phyloP scores from a whole-genome alignment of 352 stramenopile species.

The Pythium myriotylum region DNA sequence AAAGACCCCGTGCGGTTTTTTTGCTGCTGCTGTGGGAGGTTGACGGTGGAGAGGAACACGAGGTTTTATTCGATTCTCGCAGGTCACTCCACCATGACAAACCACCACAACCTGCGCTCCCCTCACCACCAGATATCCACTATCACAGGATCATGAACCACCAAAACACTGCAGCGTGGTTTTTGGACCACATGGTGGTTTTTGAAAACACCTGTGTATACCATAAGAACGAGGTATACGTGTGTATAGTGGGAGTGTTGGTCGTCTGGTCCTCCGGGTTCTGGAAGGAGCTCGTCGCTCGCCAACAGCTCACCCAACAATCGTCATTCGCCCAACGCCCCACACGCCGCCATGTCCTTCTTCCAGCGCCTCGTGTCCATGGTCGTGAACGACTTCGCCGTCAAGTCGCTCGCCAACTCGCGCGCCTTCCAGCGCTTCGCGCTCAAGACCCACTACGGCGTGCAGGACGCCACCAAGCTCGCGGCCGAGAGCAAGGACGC shows the following conservation, averaged over 20 bases:
- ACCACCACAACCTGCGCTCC: too few species aligned
- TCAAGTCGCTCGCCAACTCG: slow-evolving; percentile 83
- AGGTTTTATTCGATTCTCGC: slow-evolving; percentile 27
- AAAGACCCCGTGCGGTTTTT: slow-evolving; percentile 27
- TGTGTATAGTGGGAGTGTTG: slow-evolving; percentile 18
- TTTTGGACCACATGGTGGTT: slow-evolving; percentile 23
- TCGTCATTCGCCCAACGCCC: neutral
- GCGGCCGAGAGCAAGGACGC: slow-evolving; percentile 48
- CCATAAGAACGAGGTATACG: slow-evolving; percentile 7
- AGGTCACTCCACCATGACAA: neutral
- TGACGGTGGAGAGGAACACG: neutral
- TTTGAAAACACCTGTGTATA: slow-evolving; percentile 13
- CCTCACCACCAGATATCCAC: slow-evolving; percentile 11
- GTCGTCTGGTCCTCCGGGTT: slow-evolving; percentile 9
- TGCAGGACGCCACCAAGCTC: slow-evolving; percentile 81
- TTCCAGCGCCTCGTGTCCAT: slow-evolving; percentile 82
- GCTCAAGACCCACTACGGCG: slow-evolving; percentile 83
- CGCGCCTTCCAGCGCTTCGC: slow-evolving; percentile 84
- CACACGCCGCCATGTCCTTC: slow-evolving; percentile 50
- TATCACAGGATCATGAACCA: slow-evolving; percentile 24
- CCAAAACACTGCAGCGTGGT: slow-evolving; percentile 24
- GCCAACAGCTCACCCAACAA: neutral
- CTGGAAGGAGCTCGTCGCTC: slow-evolving; percentile 13
- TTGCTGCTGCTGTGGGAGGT: slow-evolving; percentile 8
- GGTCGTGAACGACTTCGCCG: slow-evolving; percentile 84